These are phyloP conservation scores for Heterobasidion parviporum DNA, from an alignment of 1,284 basidiomycete genomes.

Conservation along the genomic window DNA sequence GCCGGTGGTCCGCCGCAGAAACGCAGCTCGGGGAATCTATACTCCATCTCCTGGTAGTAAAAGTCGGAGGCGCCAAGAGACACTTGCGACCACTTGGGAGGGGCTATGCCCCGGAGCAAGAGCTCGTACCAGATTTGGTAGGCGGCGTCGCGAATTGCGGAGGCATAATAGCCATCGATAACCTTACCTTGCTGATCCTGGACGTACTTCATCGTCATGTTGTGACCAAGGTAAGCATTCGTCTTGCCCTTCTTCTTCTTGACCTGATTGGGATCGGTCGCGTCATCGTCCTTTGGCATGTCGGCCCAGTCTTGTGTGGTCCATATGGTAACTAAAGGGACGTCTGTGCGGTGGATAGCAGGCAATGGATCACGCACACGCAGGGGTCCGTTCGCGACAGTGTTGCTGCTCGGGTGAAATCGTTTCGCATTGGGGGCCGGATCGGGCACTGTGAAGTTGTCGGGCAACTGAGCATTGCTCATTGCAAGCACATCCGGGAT, in stretches of 20 bases:
- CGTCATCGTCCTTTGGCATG: no score
- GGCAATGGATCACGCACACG: no score
- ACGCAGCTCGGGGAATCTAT: not conserved
- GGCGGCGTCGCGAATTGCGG: not conserved
- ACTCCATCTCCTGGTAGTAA: not conserved
- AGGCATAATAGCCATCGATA: not conserved
- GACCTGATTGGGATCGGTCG: not conserved
- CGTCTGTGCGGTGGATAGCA: no score
- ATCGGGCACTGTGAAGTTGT: no score
- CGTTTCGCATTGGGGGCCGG: no score
- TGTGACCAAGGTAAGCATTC: not conserved
- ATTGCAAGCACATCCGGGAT: no score
- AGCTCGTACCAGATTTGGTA: not conserved
- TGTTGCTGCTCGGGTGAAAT: no score
- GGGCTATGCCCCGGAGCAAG: not conserved
- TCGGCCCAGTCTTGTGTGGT: no score
- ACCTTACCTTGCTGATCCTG: not conserved
- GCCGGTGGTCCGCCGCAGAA: not conserved
- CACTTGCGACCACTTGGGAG: not conserved
- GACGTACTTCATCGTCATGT: not conserved
- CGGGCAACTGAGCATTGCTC: no score
- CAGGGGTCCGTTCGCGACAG: no score
- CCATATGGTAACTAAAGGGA: no score
- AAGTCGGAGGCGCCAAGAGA: not conserved
- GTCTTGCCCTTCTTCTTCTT: not conserved